Base-by-base conservation (phyloP, 1,139 yeast genomes). In the Eremothecium cymbalariae region DNA sequence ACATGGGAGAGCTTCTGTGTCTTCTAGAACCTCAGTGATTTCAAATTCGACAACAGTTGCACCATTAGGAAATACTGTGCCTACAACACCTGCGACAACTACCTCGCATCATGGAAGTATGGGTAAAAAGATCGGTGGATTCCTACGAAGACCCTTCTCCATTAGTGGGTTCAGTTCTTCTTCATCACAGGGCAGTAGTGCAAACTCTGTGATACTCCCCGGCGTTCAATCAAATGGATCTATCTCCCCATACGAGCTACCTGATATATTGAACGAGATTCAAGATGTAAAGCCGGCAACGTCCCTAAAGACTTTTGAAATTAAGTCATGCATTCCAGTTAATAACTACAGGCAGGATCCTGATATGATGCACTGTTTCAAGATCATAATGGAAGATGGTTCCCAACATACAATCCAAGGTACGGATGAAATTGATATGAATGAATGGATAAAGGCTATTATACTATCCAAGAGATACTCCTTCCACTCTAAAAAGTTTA, bases 351-450 rank as follows among this genome's bases (percentile, higher is more conserved):
- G 50, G 29, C 46, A 49, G 20, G 55, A 55, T 31, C 58, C 63
- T 3, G 47, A 60, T 6, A 53, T 53, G 38, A 55, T 50, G 4
- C 60, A 57, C 41, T 49, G 64, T 38, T 82, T 85, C 64, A 79
- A 79, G 50, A 63, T 85, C 28, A 74, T 74, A 16, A 53, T 61
- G 53, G 76, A 71, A 20, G 62, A 60, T 38, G 67, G 72, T 14
- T 69, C 69, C 23, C 88, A 80, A 41, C 72, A 65, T 47, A 65
- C 75, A 29, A 69, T 88, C 52, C 96, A 90, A 55, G 79, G 93
- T 0, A 55, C 70, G 1, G 64, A 59, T 44, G 79, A 75, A n/a
- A 45, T 48, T 2, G 94, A 83, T 23, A 72, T 82, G 40, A 74
- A 72, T 39, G 85, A 77, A 33, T 90, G 97, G 97, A 65, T 84